Percentiles rank a stretch among this genome's conserved stretches.
Conservation (phyloP, 306 rosid genomes). For the Prunus mume region DNA sequence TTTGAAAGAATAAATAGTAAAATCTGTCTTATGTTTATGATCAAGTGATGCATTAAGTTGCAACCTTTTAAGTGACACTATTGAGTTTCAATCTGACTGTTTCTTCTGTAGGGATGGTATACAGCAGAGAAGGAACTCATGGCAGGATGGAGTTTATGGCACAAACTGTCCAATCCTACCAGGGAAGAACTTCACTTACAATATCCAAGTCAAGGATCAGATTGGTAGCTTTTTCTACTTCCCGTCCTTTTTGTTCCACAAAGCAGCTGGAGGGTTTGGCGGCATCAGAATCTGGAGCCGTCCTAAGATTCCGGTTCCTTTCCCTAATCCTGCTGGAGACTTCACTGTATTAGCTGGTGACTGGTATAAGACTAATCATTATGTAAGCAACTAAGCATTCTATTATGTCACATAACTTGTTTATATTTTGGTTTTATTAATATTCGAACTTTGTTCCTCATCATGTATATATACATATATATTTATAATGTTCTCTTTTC, state of each 20-base stretch:
- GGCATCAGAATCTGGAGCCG: slow-evolving; percentile 88
- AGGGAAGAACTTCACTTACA: slow-evolving; percentile 57
- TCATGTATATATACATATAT: no score
- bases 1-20: no score
- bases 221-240: slow-evolving; percentile 67
- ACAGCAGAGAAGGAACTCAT: slow-evolving; percentile 92
- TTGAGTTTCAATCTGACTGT: background rate
- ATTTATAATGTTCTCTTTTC: background rate
- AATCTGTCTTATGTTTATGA: background rate
- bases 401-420: background rate
- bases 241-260: slow-evolving; percentile 63
- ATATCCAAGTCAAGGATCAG: slow-evolving; percentile 58
- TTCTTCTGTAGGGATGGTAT: slow-evolving; percentile 71
- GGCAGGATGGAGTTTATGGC: slow-evolving; percentile 69
- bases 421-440: background rate
- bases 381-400: slow-evolving; percentile 28
- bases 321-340: slow-evolving; percentile 88
- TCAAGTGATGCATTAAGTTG: background rate
- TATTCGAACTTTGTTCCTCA: background rate
- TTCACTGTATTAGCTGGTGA: slow-evolving; percentile 79
- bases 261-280: slow-evolving; percentile 77
- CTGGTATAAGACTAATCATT: slow-evolving; percentile 77
- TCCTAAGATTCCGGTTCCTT: slow-evolving; percentile 88
- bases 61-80: background rate
- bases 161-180: slow-evolving; percentile 67